These are phyloP conservation scores for Hypoxylon subgilvum DNA, from an alignment of 495 filamentous ascomycete genomes.

Conservation along the genomic window DNA sequence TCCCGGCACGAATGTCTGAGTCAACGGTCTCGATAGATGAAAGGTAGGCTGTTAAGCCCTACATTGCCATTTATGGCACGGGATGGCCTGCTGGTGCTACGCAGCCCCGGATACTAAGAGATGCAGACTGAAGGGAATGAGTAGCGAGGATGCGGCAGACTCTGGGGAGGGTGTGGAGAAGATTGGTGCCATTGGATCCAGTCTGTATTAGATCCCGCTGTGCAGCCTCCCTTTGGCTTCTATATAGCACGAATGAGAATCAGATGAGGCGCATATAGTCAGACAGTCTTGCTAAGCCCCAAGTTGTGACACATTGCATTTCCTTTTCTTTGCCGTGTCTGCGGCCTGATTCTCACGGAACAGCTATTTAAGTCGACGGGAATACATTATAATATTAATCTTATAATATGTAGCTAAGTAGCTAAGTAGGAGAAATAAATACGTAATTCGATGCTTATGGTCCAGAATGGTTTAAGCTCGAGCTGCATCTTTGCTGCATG, in stretches of 20 bases:
- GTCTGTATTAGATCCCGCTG: conserved; percentile 22
- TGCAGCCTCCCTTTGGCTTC: conserved; percentile 9
- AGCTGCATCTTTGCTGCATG: too few relatives aligned
- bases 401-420: too few relatives aligned
- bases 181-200: conserved; percentile 8
- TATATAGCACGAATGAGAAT: conserved; percentile 16
- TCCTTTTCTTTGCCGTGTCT: not conserved
- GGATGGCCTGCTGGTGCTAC: conserved; percentile 6
- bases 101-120: too few relatives aligned
- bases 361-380: too few relatives aligned
- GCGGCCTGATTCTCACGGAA: not conserved
- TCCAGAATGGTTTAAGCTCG: too few relatives aligned
- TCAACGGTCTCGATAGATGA: conserved; percentile 1
- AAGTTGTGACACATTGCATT: conserved; percentile 1
- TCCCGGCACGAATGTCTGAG: conserved; percentile 90
- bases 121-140: not conserved
- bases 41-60: conserved; percentile 1
- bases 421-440: too few relatives aligned
- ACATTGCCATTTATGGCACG: not conserved
- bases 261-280: not conserved
- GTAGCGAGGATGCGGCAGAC: conserved; percentile 23
- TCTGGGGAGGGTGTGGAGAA: conserved; percentile 23
- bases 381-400: too few relatives aligned
- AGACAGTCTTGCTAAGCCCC: not conserved
- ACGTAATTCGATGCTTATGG: too few relatives aligned